phyloP scores from a whole-genome alignment of 2,329 filamentous ascomycete genomes.

The Aspergillus candidus region DNA sequence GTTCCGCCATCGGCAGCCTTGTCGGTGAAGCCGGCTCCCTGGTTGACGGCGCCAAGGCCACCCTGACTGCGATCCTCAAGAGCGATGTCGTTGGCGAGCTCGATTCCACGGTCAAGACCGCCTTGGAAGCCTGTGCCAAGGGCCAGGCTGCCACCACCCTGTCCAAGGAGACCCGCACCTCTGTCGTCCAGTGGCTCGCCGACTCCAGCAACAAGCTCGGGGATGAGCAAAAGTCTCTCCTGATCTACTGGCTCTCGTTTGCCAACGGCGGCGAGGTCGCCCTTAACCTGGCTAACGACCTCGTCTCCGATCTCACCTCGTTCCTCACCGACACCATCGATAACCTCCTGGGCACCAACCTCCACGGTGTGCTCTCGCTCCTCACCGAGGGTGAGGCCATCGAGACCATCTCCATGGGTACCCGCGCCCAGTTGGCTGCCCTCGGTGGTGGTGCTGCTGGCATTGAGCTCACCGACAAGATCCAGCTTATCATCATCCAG shows the following conservation, averaged over 20 bases:
- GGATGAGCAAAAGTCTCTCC: conserved; percentile 32
- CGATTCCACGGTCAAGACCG: conserved; percentile 23
- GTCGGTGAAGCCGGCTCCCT: conserved; percentile 27
- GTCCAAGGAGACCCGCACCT: conserved; percentile 23
- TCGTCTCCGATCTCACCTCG: conserved; percentile 24
- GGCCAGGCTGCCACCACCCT: conserved; percentile 25
- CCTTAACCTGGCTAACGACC: conserved; percentile 20
- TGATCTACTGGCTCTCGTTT: conserved; percentile 33
- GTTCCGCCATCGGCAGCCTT: conserved; percentile 25
- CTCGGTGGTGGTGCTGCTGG: conserved; percentile 32
- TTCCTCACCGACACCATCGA: conserved; percentile 28
- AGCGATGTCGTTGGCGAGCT: conserved; percentile 21
- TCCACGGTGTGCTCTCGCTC: conserved; percentile 28
- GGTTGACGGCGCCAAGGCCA: conserved; percentile 22
- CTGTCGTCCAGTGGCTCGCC: conserved; percentile 29
- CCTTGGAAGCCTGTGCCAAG: conserved; percentile 23
- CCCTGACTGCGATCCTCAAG: conserved; percentile 30
- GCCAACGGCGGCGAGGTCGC: conserved; percentile 22
- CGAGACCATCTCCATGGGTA: conserved; percentile 25
- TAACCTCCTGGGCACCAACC: conserved; percentile 22
- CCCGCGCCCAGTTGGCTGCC: conserved; percentile 32
- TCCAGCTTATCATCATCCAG: conserved; percentile 46
- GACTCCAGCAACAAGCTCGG: conserved; percentile 28
- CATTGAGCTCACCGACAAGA: conserved; percentile 48
- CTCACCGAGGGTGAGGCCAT: conserved; percentile 29